phyloP scores from a whole-genome alignment of 2,329 filamentous ascomycete genomes.

The Ophiostoma fasciatum region DNA sequence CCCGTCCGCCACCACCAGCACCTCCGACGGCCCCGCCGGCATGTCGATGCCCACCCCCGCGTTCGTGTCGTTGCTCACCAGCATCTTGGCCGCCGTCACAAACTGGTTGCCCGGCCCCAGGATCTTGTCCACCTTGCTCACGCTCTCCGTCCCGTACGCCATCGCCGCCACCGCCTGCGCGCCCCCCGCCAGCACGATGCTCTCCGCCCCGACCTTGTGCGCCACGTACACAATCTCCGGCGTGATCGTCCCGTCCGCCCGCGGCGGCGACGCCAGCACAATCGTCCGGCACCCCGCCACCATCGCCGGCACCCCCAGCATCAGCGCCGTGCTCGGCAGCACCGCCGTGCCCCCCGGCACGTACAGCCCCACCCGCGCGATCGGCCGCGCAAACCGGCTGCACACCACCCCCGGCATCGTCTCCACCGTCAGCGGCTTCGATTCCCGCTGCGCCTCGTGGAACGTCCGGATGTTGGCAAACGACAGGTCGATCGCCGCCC shows the following conservation, averaged over 20 bases:
- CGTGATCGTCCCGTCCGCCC: conserved; percentile 76
- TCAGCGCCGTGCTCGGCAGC: conserved; percentile 90
- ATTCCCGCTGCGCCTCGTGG: conserved; percentile 79
- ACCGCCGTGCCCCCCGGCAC: conserved; percentile 93
- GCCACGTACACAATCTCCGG: conserved; percentile 96
- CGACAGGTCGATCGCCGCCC: conserved; percentile 81
- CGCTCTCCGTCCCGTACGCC: conserved; percentile 90
- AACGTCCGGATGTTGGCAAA: conserved; percentile 92
- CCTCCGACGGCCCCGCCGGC: conserved; percentile 92
- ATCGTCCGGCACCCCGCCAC: conserved; percentile 94
- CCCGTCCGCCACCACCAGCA: conserved; percentile 87
- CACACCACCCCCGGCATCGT: conserved; percentile 97
- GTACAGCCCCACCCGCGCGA: conserved; percentile 92
- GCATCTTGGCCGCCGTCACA: conserved; percentile 96
- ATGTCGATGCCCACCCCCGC: conserved; percentile 95
- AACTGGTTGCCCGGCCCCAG: conserved; percentile 96
- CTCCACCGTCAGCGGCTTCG: conserved; percentile 70
- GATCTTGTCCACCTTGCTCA: conserved; percentile 97
- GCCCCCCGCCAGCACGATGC: conserved; percentile 88
- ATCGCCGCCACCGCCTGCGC: conserved; percentile 92
- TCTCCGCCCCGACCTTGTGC: conserved; percentile 91
- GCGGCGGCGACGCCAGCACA: conserved; percentile 80
- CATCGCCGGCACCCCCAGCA: conserved; percentile 96
- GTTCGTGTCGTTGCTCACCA: conserved; percentile 92
- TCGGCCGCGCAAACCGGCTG: conserved; percentile 80